Conservation (phyloP, 108 stramenopile species). For the Nitzschia sp. region DNA sequence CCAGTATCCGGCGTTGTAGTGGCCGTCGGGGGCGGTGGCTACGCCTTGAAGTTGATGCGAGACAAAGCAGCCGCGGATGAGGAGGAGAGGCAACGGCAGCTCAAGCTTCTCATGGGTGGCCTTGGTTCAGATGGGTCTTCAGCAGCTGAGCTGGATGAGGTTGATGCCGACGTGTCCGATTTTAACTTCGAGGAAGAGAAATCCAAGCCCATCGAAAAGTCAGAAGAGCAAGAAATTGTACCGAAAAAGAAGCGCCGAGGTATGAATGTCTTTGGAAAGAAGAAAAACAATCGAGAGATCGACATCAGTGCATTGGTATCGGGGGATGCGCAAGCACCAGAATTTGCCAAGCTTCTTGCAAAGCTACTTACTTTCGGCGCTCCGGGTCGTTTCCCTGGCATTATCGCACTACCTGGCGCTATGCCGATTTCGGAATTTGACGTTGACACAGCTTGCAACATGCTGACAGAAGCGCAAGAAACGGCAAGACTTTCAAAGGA, state of each 20-base stretch:
- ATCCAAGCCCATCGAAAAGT: constrained; percentile 1
- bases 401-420: constrained; percentile 44
- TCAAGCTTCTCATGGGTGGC: constrained; percentile 69
- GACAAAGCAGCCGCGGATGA: constrained; percentile 58
- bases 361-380: constrained; percentile 87
- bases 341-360: constrained; percentile 69
- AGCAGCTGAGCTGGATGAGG: background rate
- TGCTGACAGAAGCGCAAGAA: constrained; percentile 44
- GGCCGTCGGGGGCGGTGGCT: constrained; percentile 58
- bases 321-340: constrained; percentile 58
- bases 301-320: constrained; percentile 59
- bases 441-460: constrained; percentile 59
- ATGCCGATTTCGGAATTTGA: constrained; percentile 76
- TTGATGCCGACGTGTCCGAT: constrained; percentile 14
- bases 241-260: constrained; percentile 62
- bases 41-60: constrained; percentile 52
- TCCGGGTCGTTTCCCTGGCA: constrained; percentile 81
- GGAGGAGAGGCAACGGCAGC: constrained; percentile 69
- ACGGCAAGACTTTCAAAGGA: constrained; percentile 61
- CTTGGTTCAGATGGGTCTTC: constrained; percentile 25
- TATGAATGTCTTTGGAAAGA: constrained; percentile 67
- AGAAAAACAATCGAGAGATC: constrained; percentile 65
- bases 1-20: constrained; percentile 56
- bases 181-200: constrained; percentile 10
- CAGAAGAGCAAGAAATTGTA: constrained; percentile 12